Percentiles rank a stretch among this genome's conserved stretches.
phyloP scores from a whole-genome alignment of 108 stramenopile genomes.

The Nitzschia sp. region DNA sequence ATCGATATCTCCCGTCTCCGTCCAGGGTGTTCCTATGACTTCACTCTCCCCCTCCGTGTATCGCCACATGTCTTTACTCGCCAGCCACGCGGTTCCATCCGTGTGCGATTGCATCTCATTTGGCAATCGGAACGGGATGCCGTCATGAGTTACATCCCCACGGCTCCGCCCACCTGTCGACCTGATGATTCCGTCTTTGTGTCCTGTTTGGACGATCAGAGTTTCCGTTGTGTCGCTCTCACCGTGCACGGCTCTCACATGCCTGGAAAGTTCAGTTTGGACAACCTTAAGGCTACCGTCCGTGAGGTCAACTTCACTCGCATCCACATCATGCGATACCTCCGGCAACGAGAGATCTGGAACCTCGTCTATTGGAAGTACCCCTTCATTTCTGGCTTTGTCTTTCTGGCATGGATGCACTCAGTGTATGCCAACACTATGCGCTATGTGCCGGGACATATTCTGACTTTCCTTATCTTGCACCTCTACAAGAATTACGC shows the following conservation, averaged over 20 bases:
- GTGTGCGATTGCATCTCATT: conserved; percentile 61
- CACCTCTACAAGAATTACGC: conserved; percentile 46
- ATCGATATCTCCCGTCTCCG: conserved; percentile 56
- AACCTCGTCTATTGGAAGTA: conserved; percentile 39
- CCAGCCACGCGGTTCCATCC: conserved; percentile 49
- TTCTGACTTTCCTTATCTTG: conserved; percentile 41
- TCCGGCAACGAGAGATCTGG: conserved; percentile 29
- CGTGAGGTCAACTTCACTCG: conserved; percentile 43
- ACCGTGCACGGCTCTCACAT: conserved; percentile 51
- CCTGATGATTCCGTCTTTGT: conserved; percentile 31
- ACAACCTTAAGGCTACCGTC: conserved; percentile 39
- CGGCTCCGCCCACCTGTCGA: conserved; percentile 6
- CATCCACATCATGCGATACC: conserved; percentile 31
- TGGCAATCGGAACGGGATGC: conserved; percentile 59
- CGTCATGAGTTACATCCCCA: conserved; percentile 60
- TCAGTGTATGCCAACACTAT: conserved; percentile 43
- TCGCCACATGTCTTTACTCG: conserved; percentile 55
- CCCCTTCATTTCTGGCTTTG: conserved; percentile 46
- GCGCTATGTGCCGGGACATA: conserved; percentile 43
- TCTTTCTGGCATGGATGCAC: conserved; percentile 62
- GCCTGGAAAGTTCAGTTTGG: conserved; percentile 52
- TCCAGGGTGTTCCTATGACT: conserved; percentile 60
- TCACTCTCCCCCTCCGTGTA: conserved; percentile 53
- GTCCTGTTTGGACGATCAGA: conserved; percentile 42
- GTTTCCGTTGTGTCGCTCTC: conserved; percentile 52